Evolutionary conservation across 495 filamentous ascomycete genomes (phyloP), one percentile per base, ranked within the genome.

Genomic region (Pseudevernia furfuracea): DNA sequence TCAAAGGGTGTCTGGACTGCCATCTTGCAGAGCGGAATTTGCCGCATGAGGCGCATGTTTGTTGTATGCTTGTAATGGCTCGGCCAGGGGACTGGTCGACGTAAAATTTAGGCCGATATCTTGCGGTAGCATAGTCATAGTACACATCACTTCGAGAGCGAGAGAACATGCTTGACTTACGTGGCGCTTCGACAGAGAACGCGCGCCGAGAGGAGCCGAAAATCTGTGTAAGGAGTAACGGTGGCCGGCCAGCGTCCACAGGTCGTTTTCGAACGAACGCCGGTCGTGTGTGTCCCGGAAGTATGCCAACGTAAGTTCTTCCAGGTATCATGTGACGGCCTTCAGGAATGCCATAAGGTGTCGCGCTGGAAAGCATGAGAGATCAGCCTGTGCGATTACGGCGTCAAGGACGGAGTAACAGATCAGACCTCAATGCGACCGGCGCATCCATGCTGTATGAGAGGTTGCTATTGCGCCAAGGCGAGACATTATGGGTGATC

Each of bases 21-120:
- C 66, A 71, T 28, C 38, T 59, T 15, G 69, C 59, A 34, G 69
- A 71, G n/a, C 69, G 60, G 41, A 66, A 71, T 34, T 67, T 68
- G 46, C 69, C 69, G 56, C 69, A 71, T 15, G 66, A 62, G 17
- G 66, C 63, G 59, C 69, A 71, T 17, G 49, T 67, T 57, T 67
- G 59, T n/a, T 59, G 61, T n/a, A 41, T 3, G 36, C 43, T 57
- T 21, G 57, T 62, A 28, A 56, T 46, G 19, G 32, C 15, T 30
- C 59, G 63, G 21, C 46, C 48, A 34, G 25, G 37, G 58, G 34
- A 30, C 48, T 55, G 30, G 15, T 46, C 46, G 9, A 63, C 25
- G 34, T 44, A 49, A 10, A 38, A 8, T 17, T 61, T 28, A 1
- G 61, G 61, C 28, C 61, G 61, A 36, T 63, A 63, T 9, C 28